phyloP scores from a whole-genome alignment of 2,329 filamentous ascomycete species.

The Anisogramma anomala region DNA sequence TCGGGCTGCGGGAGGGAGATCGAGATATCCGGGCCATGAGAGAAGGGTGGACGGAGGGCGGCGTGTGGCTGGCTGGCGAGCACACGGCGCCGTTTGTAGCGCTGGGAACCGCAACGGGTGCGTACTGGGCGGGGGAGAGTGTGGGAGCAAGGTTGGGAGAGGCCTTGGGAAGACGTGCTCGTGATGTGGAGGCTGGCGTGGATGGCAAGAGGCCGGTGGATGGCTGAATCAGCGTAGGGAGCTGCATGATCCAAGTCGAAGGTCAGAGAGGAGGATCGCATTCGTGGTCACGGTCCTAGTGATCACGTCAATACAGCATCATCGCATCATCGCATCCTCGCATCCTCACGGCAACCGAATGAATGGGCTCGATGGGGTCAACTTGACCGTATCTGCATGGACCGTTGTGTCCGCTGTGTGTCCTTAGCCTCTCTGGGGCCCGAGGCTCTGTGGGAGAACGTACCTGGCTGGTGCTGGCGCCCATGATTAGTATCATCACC shows the following conservation, averaged over 20 bases:
- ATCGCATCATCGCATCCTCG: too few relatives aligned
- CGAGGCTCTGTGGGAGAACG: too few relatives aligned
- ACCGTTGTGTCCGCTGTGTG: too few relatives aligned
- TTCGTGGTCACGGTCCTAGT: too few relatives aligned
- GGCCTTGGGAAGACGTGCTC: constrained; percentile 32
- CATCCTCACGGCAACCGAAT: too few relatives aligned
- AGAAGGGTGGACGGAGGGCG: constrained; percentile 50
- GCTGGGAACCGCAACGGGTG: constrained; percentile 77
- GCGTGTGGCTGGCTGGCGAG: constrained; percentile 80
- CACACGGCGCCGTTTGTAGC: constrained; percentile 86
- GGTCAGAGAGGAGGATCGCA: too few relatives aligned
- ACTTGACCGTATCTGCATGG: too few relatives aligned
- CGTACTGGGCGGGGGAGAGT: constrained; percentile 81
- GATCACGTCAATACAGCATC: too few relatives aligned
- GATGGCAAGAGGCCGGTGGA: neutral
- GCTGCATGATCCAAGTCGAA: neutral
- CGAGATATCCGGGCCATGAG: constrained; percentile 57
- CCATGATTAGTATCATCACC: too few relatives aligned
- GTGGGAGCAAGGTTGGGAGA: constrained; percentile 55
- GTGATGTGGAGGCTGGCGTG: neutral
- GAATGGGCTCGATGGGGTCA: too few relatives aligned
- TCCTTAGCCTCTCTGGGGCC: too few relatives aligned
- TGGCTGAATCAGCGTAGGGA: neutral
- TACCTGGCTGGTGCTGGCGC: too few relatives aligned
- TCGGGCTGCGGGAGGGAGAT: constrained; percentile 59